phyloP scores from a whole-genome alignment of 208 protist genomes.

The Leishmania braziliensis region DNA sequence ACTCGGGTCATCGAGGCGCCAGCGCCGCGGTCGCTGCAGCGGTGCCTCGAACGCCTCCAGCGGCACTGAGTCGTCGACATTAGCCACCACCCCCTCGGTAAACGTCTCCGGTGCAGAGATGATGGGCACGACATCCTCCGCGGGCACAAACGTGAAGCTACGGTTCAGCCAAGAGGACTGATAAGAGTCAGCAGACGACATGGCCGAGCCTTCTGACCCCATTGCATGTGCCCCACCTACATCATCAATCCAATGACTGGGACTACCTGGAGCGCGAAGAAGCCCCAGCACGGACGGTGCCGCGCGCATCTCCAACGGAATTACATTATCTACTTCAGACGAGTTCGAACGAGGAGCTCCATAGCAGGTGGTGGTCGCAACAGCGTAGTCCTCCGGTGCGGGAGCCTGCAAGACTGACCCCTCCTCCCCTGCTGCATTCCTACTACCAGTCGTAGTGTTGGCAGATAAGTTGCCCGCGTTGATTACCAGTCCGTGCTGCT shows the following conservation, averaged over 20 bases:
- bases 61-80: background rate
- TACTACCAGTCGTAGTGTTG: background rate
- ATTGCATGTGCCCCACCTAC: background rate
- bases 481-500: background rate
- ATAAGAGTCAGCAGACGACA: background rate
- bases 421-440: background rate
- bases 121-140: background rate
- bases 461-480: background rate
- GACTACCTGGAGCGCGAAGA: background rate
- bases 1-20: background rate
- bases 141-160: background rate
- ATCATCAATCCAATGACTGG: background rate
- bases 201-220: background rate
- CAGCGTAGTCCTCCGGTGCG: background rate
- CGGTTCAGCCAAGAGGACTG: background rate
- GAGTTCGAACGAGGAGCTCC: slow-evolving; percentile 5
- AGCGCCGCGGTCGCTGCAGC: slow-evolving; percentile 16
- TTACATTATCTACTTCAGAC: slow-evolving; percentile 29
- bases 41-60: slow-evolving; percentile 21
- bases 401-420: background rate
- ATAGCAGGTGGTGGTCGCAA: slow-evolving; percentile 1
- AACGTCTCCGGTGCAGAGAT: background rate
- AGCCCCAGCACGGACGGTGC: background rate
- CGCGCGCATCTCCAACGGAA: slow-evolving; percentile 9
- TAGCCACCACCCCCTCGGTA: background rate